Percentiles rank a stretch among this genome's conserved stretches.
These are phyloP conservation scores for Ustilago crameri DNA, from an alignment of 1,284 basidiomycete genomes.

Conservation along the genomic window DNA sequence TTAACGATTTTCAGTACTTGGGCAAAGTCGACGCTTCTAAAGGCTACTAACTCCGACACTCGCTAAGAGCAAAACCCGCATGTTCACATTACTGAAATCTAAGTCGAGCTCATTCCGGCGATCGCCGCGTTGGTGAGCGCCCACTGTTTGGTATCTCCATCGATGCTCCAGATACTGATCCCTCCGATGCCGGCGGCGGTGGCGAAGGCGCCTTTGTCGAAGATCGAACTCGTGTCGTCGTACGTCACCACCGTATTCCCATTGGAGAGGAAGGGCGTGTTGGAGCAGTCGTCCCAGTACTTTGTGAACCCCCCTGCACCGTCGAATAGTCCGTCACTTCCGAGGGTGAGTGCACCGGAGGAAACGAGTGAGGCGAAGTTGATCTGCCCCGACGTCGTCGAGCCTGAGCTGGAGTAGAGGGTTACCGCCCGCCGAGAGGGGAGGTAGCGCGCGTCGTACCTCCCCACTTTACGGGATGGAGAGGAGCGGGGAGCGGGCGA, in stretches of 20 bases:
- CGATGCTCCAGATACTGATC: constrained; percentile 56
- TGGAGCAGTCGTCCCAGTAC: constrained; percentile 62
- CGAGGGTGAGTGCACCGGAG: constrained; percentile 44
- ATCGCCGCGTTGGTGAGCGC: constrained; percentile 45
- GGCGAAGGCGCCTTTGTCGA: constrained; percentile 59
- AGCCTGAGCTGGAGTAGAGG: constrained; percentile 20
- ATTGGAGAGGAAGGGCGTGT: constrained; percentile 57
- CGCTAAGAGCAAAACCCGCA: too few species aligned
- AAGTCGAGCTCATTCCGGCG: constrained; percentile 44
- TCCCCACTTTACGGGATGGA: neutral
- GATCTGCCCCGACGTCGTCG: constrained; percentile 49
- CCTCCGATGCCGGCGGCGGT: constrained; percentile 52
- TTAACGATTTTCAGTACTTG: neutral
- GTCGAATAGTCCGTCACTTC: constrained; percentile 30
- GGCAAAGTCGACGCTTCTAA: constrained; percentile 22
- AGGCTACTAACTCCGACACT: constrained; percentile 18
- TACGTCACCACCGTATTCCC: constrained; percentile 55
- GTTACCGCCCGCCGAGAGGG: constrained; percentile 22
- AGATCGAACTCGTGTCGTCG: constrained; percentile 57
- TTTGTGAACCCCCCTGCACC: constrained; percentile 48
- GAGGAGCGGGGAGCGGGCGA: neutral
- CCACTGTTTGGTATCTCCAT: constrained; percentile 54
- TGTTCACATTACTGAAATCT: too few species aligned
- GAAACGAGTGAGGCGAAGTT: constrained; percentile 48
- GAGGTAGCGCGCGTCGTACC: neutral